A percentile compares a stretch with the other conserved stretches of the same genome.
Conservation (phyloP, 345 rosid genomes). For the Punica granatum region DNA sequence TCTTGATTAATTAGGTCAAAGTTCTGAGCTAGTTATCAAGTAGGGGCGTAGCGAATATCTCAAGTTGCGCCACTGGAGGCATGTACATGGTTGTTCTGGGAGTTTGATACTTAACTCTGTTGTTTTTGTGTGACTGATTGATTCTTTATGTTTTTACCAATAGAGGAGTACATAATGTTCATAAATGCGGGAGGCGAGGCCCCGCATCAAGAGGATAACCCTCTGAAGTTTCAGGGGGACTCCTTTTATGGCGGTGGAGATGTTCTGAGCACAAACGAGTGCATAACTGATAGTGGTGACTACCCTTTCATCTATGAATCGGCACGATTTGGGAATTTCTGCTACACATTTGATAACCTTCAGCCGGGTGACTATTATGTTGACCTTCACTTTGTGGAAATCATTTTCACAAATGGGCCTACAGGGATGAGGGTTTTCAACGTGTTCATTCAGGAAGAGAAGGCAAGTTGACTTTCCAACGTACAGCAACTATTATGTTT, state of each 20-base stretch:
- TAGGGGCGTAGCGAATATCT: no score
- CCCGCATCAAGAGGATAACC: slow-evolving; percentile 32
- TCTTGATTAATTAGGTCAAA: not conserved
- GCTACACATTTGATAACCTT: slow-evolving; percentile 45
- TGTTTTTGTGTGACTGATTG: not conserved
- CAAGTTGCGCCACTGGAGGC: no score
- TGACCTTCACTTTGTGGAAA: slow-evolving; percentile 90
- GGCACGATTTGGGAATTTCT: slow-evolving; percentile 66
- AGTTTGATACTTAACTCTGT: no score
- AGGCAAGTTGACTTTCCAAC: slow-evolving; percentile 34
- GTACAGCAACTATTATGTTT: not conserved
- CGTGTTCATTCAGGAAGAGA: slow-evolving; percentile 82
- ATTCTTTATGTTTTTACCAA: slow-evolving; percentile 2
- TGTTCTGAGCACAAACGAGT: slow-evolving; percentile 63
- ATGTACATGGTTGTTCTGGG: no score
- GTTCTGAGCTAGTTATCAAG: no score
- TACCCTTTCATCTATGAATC: slow-evolving; percentile 63
- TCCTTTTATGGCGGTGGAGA: slow-evolving; percentile 62
- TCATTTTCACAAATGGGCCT: slow-evolving; percentile 76
- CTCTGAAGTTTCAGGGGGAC: slow-evolving; percentile 37
- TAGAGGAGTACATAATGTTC: slow-evolving; percentile 64
- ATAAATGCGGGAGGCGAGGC: slow-evolving; percentile 73
- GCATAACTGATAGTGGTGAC: slow-evolving; percentile 72
- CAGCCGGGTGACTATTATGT: slow-evolving; percentile 54
- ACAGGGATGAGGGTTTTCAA: slow-evolving; percentile 84